A percentile compares a stretch with the other conserved stretches of the same genome.
phyloP scores from a whole-genome alignment of 2,329 filamentous ascomycete genomes.

The Penicillium aurantiogriseum region DNA sequence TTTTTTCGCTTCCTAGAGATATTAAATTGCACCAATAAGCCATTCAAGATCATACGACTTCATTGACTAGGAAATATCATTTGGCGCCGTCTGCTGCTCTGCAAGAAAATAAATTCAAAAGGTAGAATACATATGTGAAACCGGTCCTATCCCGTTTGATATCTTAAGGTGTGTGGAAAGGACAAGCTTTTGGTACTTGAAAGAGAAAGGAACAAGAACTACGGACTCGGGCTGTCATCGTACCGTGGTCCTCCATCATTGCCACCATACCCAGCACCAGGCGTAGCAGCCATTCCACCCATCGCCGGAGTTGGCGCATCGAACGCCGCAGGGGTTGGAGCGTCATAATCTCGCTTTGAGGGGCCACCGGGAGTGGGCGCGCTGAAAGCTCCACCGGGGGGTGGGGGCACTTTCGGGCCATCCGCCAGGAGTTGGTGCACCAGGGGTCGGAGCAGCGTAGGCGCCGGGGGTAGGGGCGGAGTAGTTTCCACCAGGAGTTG shows the following conservation, averaged over 20 bases:
- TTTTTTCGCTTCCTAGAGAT: neutral
- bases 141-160: conserved; percentile 14
- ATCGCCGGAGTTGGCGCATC: conserved; percentile 53
- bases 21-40: neutral
- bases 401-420: conserved; percentile 48
- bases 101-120: conserved; percentile 18
- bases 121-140: conserved; percentile 26
- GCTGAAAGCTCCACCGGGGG: conserved; percentile 46
- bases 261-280: conserved; percentile 38
- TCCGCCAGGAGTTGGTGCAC: conserved; percentile 54
- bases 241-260: conserved; percentile 46
- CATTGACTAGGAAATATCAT: neutral
- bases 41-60: neutral
- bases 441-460: conserved; percentile 64
- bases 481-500: conserved; percentile 67
- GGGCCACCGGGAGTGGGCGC: conserved; percentile 45
- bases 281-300: conserved; percentile 39
- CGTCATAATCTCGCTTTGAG: conserved; percentile 28
- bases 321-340: conserved; percentile 27
- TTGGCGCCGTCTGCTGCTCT: neutral
- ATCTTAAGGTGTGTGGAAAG: conserved; percentile 12
- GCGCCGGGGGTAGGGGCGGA: conserved; percentile 66
- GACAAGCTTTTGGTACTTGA: conserved; percentile 18
- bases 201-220: conserved; percentile 12
- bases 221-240: conserved; percentile 45